Evolutionary conservation across 1,284 basidiomycete species (phyloP), one percentile per base, ranked within the genome.

Genomic region (Microbotryum violaceum): DNA sequence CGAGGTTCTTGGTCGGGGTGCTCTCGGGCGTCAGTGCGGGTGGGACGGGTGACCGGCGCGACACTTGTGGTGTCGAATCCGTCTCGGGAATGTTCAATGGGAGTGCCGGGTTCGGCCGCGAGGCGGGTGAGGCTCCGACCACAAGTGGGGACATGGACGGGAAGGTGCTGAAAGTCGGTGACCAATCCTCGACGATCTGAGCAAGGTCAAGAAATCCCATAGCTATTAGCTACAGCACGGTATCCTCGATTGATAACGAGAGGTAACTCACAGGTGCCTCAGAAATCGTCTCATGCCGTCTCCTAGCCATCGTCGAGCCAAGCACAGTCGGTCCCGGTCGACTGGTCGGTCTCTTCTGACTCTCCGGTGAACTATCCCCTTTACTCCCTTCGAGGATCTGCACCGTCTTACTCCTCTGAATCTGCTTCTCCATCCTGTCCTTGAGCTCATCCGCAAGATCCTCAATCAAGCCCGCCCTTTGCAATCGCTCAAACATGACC

Each of bases 401-500:
- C 66, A 92, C 90, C 0, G 91, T 91, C 77, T 88, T 89, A 66
- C 83, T 83, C 54, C 91, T 81, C 74, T 94, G 87, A 72, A 89
- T 82, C 71, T 91, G 87, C 70, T 83, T 86, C 75, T 90, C 87
- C 54, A 94, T 79, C 33, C 84, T 84, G 47, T 86, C 82, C 44
- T 96, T 87, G 42, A 97, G 81, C 31, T 84, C 82, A 29, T 76
- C 86, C 86, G 65, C 90, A 81, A 74, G 91, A 86, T 20, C 79
- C 52, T 90, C 84, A 8, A 87, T 85, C 64, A 84, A 83, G 37
- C 85, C 85, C 37, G 87, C 82, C 71, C 92, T 88, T 73, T 85
- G 88, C 53, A 96, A 79, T 88, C 94, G 93, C 68, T 87, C 82
- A 79, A 94, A 97, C 21, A 97, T 76, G 75, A 97, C 93, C 79